These are phyloP conservation scores for Candida sp. DNA, from an alignment of 1,139 yeast species.

Conservation along the genomic window DNA sequence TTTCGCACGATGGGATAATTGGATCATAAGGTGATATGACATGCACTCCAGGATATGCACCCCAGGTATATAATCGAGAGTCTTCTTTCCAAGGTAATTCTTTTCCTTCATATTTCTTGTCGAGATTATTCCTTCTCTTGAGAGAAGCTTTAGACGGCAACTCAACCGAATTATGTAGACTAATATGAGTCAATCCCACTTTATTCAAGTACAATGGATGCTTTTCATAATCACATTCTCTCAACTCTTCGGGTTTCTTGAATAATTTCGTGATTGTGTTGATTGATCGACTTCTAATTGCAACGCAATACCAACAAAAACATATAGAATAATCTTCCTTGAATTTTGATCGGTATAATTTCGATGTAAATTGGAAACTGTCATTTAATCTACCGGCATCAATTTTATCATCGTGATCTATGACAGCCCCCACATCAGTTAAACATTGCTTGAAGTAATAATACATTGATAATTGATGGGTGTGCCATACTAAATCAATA, in stretches of 20 bases:
- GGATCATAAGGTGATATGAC: conserved; percentile 1
- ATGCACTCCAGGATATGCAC: background rate
- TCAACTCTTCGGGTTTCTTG: background rate
- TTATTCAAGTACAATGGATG: conserved; percentile 4
- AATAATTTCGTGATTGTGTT: conserved; percentile 8
- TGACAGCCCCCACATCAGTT: conserved; percentile 7
- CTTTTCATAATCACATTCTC: conserved; percentile 1
- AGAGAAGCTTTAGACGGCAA: conserved; percentile 7
- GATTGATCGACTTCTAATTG: conserved; percentile 5
- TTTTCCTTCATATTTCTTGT: background rate
- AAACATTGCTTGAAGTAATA: conserved; percentile 20
- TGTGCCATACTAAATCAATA: conserved; percentile 39
- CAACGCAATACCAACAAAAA: conserved; percentile 15
- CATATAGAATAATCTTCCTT: conserved; percentile 14
- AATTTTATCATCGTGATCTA: conserved; percentile 14
- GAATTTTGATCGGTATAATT: conserved; percentile 8
- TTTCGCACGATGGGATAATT: background rate
- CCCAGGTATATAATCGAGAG: background rate
- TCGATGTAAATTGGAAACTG: conserved; percentile 12
- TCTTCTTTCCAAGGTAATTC: conserved; percentile 1
- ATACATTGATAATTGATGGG: conserved; percentile 28
- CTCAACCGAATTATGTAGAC: conserved; percentile 15
- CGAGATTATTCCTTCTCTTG: conserved; percentile 1
- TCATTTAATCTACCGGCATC: conserved; percentile 8
- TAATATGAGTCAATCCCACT: conserved; percentile 14